Conservation (phyloP, 2,329 filamentous ascomycete species). For the Trichoderma koningiopsis region DNA sequence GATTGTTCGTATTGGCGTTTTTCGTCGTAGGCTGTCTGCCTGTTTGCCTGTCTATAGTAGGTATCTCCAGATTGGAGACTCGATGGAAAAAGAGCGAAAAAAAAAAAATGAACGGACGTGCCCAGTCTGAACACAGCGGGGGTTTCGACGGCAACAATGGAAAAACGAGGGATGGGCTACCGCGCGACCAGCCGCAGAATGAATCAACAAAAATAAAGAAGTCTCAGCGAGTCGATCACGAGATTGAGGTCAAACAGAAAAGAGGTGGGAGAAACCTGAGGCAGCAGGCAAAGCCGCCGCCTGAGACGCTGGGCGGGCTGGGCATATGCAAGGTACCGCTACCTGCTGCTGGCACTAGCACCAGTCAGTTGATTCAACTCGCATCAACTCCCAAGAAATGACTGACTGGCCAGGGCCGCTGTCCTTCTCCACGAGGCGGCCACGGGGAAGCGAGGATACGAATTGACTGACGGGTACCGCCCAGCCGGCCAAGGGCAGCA, state of each 20-base stretch:
- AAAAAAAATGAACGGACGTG: constrained; percentile 26
- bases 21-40: background rate
- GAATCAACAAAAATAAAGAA: constrained; percentile 6
- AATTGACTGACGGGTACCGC: constrained; percentile 18
- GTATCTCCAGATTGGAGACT: background rate
- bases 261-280: background rate
- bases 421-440: background rate
- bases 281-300: background rate
- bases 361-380: background rate
- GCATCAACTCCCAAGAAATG: background rate
- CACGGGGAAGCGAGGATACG: constrained; percentile 22
- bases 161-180: constrained; percentile 4
- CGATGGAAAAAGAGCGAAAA: background rate
- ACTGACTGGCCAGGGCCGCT: constrained; percentile 5
- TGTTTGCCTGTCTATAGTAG: background rate
- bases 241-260: constrained; percentile 20
- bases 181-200: constrained; percentile 22
- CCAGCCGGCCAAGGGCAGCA: background rate
- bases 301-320: background rate
- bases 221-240: constrained; percentile 19
- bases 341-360: background rate
- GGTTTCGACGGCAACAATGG: background rate
- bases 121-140: constrained; percentile 23
- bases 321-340: background rate
- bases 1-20: background rate